Percentiles rank a stretch among this genome's conserved stretches.
Evolutionary conservation across 306 rosid species (phyloP).

Genomic region (Rosa multiflora): DNA sequence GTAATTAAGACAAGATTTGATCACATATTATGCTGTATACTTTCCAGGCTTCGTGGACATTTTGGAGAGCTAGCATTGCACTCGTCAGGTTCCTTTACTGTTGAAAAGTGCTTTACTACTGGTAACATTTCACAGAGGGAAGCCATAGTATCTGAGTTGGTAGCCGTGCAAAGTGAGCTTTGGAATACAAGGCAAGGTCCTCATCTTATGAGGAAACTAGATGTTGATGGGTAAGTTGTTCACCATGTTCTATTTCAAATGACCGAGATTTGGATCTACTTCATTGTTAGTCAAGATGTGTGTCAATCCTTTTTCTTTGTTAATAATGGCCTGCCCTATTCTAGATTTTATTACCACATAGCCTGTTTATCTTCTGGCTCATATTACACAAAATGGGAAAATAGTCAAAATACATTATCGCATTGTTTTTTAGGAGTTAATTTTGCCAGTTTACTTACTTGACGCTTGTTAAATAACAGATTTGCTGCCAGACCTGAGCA

Average conservation of each 20-base stretch:
- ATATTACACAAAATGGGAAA: background rate
- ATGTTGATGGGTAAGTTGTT: slow-evolving; percentile 71
- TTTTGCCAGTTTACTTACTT: slow-evolving; percentile 14
- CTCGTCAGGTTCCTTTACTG: slow-evolving; percentile 69
- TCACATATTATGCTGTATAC: slow-evolving; percentile 16
- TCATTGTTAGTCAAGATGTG: background rate
- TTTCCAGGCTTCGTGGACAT: slow-evolving; percentile 68
- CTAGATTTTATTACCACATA: background rate
- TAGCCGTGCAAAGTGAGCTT: slow-evolving; percentile 58
- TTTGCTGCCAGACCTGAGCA: slow-evolving; percentile 74
- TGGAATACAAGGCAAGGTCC: slow-evolving; percentile 87
- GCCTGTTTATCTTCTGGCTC: background rate
- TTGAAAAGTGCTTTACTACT: slow-evolving; percentile 70
- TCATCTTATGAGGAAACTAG: slow-evolving; percentile 74
- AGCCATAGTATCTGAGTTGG: slow-evolving; percentile 78
- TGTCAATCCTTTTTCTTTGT: slow-evolving; percentile 1
- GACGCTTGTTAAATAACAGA: slow-evolving; percentile 40
- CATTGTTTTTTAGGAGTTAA: slow-evolving; percentile 16
- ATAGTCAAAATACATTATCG: slow-evolving; percentile 7
- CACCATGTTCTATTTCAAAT: slow-evolving; percentile 23
- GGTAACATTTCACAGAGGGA: slow-evolving; percentile 74
- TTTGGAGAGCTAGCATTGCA: slow-evolving; percentile 76
- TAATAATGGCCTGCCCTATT: background rate
- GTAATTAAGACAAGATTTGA: background rate
- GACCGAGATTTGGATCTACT: slow-evolving; percentile 19